Evolutionary conservation across 305 asterid genomes (phyloP).

Genomic region (Fraxinus sp.): DNA sequence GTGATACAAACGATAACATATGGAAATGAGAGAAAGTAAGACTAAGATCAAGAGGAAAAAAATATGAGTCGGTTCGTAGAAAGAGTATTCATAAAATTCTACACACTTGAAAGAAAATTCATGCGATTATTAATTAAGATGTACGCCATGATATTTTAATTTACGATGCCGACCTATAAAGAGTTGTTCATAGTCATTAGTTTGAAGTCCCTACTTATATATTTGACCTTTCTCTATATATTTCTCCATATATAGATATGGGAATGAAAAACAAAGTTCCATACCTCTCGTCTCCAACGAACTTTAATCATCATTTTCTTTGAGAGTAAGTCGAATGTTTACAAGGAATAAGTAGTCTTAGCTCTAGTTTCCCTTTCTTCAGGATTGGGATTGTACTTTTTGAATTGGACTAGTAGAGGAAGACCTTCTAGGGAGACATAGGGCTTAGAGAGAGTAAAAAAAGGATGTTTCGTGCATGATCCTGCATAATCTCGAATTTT

Average conservation of each 20-base stretch:
- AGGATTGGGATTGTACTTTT: background rate
- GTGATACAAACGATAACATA: background rate
- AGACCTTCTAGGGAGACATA: background rate
- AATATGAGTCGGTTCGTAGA: too few species aligned
- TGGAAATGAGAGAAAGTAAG: background rate
- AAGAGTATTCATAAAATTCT: background rate
- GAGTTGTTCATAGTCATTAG: background rate
- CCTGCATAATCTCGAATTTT: background rate
- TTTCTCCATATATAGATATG: background rate
- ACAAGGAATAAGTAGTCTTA: background rate
- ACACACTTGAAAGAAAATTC: background rate
- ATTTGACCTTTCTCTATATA: background rate
- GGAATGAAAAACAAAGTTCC: background rate
- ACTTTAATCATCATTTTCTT: background rate
- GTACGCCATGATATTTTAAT: background rate
- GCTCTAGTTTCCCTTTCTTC: background rate
- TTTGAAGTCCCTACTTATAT: background rate
- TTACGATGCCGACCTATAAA: background rate
- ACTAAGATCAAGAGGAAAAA: background rate
- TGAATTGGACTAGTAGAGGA: background rate
- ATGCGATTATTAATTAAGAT: background rate
- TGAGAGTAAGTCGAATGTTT: background rate
- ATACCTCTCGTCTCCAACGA: background rate
- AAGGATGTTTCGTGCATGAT: background rate
- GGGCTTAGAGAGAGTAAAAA: background rate